These are phyloP conservation scores for Cordyceps cicadae DNA, from an alignment of 2,329 filamentous ascomycete genomes.

Conservation along the genomic window DNA sequence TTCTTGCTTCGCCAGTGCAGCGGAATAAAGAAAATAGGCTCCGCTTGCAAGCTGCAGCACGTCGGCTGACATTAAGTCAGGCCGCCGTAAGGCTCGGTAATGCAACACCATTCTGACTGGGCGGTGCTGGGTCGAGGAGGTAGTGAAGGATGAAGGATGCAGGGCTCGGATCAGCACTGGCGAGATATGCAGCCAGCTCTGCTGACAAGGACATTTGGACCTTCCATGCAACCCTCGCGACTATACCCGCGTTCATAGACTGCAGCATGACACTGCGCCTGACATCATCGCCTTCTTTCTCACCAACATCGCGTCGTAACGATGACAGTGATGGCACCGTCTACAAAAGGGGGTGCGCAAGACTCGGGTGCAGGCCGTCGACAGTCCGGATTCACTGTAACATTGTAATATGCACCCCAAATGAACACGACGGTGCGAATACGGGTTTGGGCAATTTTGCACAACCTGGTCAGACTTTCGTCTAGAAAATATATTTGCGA, in stretches of 20 bases:
- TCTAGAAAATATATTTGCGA: background rate
- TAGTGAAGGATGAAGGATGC: too few species aligned
- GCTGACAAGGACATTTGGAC: background rate
- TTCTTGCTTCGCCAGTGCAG: background rate
- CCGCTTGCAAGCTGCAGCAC: background rate
- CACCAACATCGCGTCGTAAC: background rate
- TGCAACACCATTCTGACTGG: background rate
- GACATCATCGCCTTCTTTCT: background rate
- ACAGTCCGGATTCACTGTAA: background rate
- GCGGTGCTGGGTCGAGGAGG: background rate
- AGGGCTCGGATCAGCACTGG: background rate
- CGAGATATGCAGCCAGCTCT: background rate
- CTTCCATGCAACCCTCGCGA: background rate
- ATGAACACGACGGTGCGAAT: slow-evolving; percentile 5
- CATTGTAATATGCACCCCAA: slow-evolving; percentile 4
- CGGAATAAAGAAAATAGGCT: background rate
- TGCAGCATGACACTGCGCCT: background rate
- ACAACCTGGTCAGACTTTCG: background rate
- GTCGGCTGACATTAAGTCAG: background rate
- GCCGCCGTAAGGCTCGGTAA: background rate
- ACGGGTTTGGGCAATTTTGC: background rate
- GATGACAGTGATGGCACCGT: background rate
- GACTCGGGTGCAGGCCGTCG: background rate
- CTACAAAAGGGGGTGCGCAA: background rate
- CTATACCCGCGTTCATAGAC: background rate